phyloP scores from a whole-genome alignment of 2,329 filamentous ascomycete species.

The Diaporthe amygdali region DNA sequence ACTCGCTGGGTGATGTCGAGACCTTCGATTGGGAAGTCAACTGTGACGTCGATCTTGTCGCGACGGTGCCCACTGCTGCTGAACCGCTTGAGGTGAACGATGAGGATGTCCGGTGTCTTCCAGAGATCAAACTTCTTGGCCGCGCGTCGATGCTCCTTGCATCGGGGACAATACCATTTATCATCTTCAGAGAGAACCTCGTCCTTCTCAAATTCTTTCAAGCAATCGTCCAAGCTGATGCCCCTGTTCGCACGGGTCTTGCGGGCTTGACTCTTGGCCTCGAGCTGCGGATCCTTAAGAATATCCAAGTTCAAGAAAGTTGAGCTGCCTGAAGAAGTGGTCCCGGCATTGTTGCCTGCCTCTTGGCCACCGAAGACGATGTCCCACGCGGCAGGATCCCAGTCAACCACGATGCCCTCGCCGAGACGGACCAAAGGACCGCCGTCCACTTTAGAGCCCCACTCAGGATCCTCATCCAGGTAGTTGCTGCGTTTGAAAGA shows the following conservation, averaged over 20 bases:
- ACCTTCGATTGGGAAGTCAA: slow-evolving; percentile 89
- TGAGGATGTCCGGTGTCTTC: slow-evolving; percentile 94
- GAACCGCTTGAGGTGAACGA: slow-evolving; percentile 95
- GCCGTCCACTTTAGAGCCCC: slow-evolving; percentile 42
- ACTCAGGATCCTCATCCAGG: slow-evolving; percentile 39
- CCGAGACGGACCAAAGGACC: slow-evolving; percentile 77
- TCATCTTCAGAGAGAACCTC: slow-evolving; percentile 95
- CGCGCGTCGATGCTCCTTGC: slow-evolving; percentile 90
- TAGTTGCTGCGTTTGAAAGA: slow-evolving; percentile 29
- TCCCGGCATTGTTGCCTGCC: slow-evolving; percentile 39
- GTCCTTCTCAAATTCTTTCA: slow-evolving; percentile 92
- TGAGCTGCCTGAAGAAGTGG: slow-evolving; percentile 62
- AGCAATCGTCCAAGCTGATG: slow-evolving; percentile 85
- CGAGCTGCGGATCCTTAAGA: slow-evolving; percentile 68
- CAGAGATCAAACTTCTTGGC: slow-evolving; percentile 97
- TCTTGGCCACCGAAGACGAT: slow-evolving; percentile 65
- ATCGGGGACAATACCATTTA: slow-evolving; percentile 96
- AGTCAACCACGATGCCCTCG: slow-evolving; percentile 88
- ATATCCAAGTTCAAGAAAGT: slow-evolving; percentile 60
- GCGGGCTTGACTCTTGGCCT: slow-evolving; percentile 67
- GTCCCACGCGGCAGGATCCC: slow-evolving; percentile 74
- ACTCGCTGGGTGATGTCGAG: slow-evolving; percentile 84
- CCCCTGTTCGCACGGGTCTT: slow-evolving; percentile 73
- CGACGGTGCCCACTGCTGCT: slow-evolving; percentile 81
- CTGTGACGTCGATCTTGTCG: slow-evolving; percentile 89